Base-by-base conservation (phyloP, 2,329 filamentous ascomycete genomes). In the Penicillium decumbens region DNA sequence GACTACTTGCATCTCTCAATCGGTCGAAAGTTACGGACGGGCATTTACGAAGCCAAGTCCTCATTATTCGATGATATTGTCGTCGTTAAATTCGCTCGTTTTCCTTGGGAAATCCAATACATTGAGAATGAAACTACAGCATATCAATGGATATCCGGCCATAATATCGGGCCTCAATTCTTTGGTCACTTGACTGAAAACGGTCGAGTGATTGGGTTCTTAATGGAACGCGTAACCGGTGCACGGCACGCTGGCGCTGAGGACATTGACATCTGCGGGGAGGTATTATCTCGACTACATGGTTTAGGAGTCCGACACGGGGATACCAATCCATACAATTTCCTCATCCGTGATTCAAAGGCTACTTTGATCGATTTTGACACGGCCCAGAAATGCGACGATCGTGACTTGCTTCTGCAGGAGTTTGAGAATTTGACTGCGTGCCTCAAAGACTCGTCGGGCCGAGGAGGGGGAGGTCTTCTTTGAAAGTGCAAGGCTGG, bases 121-220 rank as follows among this genome's bases (percentile, higher is more conserved):
- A 43, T 72, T 2, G 65, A 72, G 37, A 60, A 61, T 27, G 72
- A 74, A 56, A 72, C 66, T 2, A 53, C 49, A 4, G 68, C 65
- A 3, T 74, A 75, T 50, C 47, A 67, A 42, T 66, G 66, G 64
- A 68, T 75, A 18, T 47, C 65, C 3, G 65, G 61, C 37, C 54
- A 60, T 28, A 49, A 52, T 13, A 70, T 75, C 23, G 68, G 64
- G 8, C 72, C 72, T 2, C 46, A 50, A 29, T 72, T 75, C 45
- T 59, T 74, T 4, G 72, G 64, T 2, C 68, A 74, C 41, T 50
- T 75, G 29, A 65, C 54, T 2, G 72, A 75, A 54, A 53, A 64
- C 3, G 68, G 63, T 1, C 58, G 71, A 30, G 65, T 71, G 12
- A 72, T 75, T 42, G 70, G 72, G 6, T 72, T 76, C 49, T 38